phyloP scores from a whole-genome alignment of 176 grass and related monocot species.

The Oryza officinalis region DNA sequence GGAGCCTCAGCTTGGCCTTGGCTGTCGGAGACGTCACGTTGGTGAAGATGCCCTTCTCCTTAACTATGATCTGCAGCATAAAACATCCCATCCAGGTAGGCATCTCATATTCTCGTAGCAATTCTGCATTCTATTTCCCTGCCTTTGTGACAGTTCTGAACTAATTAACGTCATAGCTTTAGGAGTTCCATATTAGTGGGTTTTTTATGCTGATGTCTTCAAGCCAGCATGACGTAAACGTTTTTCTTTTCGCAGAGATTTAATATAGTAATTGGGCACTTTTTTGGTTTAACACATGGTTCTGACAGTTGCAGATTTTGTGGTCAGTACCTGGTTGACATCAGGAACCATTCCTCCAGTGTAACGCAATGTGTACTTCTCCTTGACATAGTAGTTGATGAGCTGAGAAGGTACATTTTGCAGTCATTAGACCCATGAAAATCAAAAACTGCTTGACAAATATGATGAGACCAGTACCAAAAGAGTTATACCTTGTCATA shows the following conservation, averaged over 20 bases:
- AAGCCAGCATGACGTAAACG: not conserved
- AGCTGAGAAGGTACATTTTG: slow-evolving; percentile 45
- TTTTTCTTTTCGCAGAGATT: not conserved
- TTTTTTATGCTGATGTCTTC: not conserved
- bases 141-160: not conserved
- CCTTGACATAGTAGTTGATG: slow-evolving; percentile 91
- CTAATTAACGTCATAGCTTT: not conserved
- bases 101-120: slow-evolving; percentile 17
- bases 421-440: not conserved
- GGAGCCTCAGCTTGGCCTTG: slow-evolving; percentile 90
- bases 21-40: slow-evolving; percentile 79
- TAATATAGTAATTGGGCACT: not conserved
- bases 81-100: slow-evolving; percentile 1
- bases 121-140: not conserved
- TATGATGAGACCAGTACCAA: not conserved
- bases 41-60: slow-evolving; percentile 99
- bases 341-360: slow-evolving; percentile 99
- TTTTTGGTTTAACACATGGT: not conserved
- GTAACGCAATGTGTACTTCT: slow-evolving; percentile 98
- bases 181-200: not conserved
- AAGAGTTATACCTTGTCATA: slow-evolving; percentile 62
- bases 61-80: slow-evolving; percentile 88
- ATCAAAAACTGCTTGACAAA: not conserved
- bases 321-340: slow-evolving; percentile 71
- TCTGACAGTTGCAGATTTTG: no score